Percentiles rank a stretch among this genome's conserved stretches.
Evolutionary conservation across 192 early-diverging fungal genomes (phyloP).

Genomic region (Backusella psychrophila): DNA sequence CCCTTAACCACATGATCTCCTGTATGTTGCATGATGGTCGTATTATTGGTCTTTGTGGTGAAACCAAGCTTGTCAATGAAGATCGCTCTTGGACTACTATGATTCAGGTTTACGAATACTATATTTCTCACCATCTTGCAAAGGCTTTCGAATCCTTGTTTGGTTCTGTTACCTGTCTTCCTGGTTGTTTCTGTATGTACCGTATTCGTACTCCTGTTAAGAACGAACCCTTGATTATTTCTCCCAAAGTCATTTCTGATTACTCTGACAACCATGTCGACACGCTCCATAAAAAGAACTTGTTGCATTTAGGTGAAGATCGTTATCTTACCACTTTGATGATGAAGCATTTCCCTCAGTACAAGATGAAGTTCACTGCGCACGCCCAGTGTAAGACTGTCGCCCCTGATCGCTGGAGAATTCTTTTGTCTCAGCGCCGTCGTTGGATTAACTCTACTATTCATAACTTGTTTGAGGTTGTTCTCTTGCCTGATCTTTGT

Average conservation of each 20-base stretch:
- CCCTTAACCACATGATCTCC: constrained; percentile 90
- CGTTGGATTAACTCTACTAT: constrained; percentile 99
- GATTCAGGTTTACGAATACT: constrained; percentile 99
- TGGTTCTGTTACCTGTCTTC: constrained; percentile 95
- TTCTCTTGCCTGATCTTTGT: constrained; percentile 92
- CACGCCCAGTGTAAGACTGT: constrained; percentile 93
- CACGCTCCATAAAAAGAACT: constrained; percentile 98
- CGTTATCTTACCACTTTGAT: constrained; percentile 94
- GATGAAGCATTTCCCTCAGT: constrained; percentile 97
- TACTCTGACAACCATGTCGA: constrained; percentile 94
- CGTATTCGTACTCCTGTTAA: constrained; percentile 87
- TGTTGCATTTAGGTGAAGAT: constrained; percentile 98
- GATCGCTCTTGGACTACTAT: constrained; percentile 93
- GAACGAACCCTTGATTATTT: constrained; percentile 87
- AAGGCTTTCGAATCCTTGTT: constrained; percentile 99
- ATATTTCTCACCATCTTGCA: constrained; percentile 94
- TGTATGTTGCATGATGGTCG: constrained; percentile 87
- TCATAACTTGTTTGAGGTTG: constrained; percentile 95
- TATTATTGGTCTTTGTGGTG: constrained; percentile 94
- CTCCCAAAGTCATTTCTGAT: constrained; percentile 86
- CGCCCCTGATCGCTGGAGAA: constrained; percentile 90
- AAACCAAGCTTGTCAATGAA: constrained; percentile 92
- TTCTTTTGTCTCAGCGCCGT: constrained; percentile 96
- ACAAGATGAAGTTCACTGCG: constrained; percentile 90
- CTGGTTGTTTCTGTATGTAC: constrained; percentile 99